Percentiles rank a stretch among this genome's conserved stretches.
Evolutionary conservation across 768 basidiomycete species (phyloP).

Genomic region (Artomyces pyxidatus): DNA sequence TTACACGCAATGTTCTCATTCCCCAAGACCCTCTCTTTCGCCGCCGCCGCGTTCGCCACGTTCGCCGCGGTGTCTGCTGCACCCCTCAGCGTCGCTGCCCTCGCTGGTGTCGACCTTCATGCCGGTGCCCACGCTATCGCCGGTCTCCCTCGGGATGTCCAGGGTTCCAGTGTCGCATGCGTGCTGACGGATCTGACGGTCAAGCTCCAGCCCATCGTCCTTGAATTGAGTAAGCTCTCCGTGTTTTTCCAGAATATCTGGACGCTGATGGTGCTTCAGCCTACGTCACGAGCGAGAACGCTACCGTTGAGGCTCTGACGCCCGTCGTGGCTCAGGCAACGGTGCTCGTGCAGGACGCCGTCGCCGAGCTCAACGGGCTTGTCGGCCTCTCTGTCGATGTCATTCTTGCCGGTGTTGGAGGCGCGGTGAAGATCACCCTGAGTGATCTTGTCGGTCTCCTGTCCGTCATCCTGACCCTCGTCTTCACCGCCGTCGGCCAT

Average conservation of each 20-base stretch:
- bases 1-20: constrained; percentile 29
- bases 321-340: not conserved
- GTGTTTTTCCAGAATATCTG: not conserved
- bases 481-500: not conserved
- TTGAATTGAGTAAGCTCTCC: constrained; percentile 23
- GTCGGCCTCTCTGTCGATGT: not conserved
- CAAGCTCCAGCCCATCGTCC: constrained; percentile 13
- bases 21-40: constrained; percentile 18
- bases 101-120: constrained; percentile 10
- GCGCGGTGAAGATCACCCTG: not conserved
- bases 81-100: constrained; percentile 16
- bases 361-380: not conserved
- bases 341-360: not conserved
- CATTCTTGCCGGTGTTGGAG: not conserved
- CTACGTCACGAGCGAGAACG: not conserved
- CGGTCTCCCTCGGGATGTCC: not conserved
- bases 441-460: not conserved
- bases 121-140: not conserved
- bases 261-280: constrained; percentile 3
- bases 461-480: not conserved
- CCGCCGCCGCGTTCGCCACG: constrained; percentile 23
- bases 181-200: constrained; percentile 19
- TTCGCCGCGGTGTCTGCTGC: constrained; percentile 21
- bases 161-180: constrained; percentile 16
- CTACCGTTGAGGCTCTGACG: not conserved